Percentiles rank a stretch among this genome's conserved stretches.
Evolutionary conservation across 768 basidiomycete species (phyloP).

Genomic region (Mycena pura): DNA sequence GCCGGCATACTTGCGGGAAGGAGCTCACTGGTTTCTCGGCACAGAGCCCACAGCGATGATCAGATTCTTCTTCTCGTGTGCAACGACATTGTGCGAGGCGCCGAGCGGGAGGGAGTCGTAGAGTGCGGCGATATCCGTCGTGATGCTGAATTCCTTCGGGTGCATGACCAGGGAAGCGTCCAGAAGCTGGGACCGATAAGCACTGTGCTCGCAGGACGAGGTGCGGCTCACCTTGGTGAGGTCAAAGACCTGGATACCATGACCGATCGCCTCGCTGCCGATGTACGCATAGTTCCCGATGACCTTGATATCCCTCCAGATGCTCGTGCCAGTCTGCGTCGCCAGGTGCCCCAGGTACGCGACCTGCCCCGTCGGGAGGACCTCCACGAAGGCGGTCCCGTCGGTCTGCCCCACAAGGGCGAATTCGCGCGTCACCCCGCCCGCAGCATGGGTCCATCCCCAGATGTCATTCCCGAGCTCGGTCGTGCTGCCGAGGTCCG

Average conservation of each 20-base stretch:
- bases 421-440: conserved; percentile 1
- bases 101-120: conserved; percentile 34
- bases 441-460: conserved; percentile 22
- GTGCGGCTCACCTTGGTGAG: conserved; percentile 28
- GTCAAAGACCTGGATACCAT: conserved; percentile 39
- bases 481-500: conserved; percentile 14
- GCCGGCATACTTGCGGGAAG: too few relatives aligned
- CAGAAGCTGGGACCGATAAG: conserved; percentile 18
- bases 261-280: conserved; percentile 35
- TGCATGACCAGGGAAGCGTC: conserved; percentile 16
- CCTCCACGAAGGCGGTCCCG: conserved; percentile 21
- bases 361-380: conserved; percentile 10
- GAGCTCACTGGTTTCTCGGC: conserved; percentile 25
- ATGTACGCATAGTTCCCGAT: conserved; percentile 32
- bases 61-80: conserved; percentile 30
- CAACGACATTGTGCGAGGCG: conserved; percentile 38
- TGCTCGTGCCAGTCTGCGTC: conserved; percentile 24
- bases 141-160: conserved; percentile 31
- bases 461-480: conserved; percentile 27
- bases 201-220: not conserved
- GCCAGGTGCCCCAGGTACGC: conserved; percentile 33
- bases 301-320: conserved; percentile 37
- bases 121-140: conserved; percentile 26
- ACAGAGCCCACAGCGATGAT: conserved; percentile 34
- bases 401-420: conserved; percentile 15